These are phyloP conservation scores for Russula sp. DNA, from an alignment of 768 basidiomycete species.

Conservation along the genomic window DNA sequence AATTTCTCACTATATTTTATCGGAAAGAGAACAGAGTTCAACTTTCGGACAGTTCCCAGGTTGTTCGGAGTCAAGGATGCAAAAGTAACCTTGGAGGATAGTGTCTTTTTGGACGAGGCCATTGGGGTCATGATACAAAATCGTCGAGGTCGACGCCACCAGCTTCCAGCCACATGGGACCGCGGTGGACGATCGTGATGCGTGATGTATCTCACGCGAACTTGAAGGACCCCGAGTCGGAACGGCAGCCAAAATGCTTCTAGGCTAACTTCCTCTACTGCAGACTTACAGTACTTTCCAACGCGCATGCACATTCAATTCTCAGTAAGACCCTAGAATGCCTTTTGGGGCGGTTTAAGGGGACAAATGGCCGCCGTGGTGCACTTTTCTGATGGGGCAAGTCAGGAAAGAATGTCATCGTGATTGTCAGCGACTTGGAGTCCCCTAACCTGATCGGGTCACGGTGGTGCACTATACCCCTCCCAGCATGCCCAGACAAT, in stretches of 20 bases:
- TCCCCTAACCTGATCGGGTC: conserved; percentile 12
- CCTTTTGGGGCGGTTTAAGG: conserved; percentile 21
- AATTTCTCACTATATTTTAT: conserved; percentile 87
- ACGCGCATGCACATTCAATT: not conserved
- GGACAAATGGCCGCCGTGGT: conserved; percentile 21
- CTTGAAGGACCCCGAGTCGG: not conserved
- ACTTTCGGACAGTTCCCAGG: conserved; percentile 61
- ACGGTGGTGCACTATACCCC: conserved; percentile 1
- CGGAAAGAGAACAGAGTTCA: conserved; percentile 78
- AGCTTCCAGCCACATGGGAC: conserved; percentile 8
- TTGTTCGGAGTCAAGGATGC: conserved; percentile 76
- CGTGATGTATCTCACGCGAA: too few species aligned
- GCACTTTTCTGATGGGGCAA: conserved; percentile 17
- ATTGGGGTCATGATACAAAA: conserved; percentile 29
- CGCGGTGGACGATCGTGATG: not conserved
- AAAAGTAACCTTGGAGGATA: conserved; percentile 52
- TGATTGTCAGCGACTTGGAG: conserved; percentile 2
- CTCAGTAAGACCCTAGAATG: not conserved
- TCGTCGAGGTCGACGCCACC: conserved; percentile 13
- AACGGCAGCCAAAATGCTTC: not conserved
- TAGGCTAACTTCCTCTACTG: not conserved
- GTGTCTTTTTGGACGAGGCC: conserved; percentile 29
- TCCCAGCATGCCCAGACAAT: conserved; percentile 8
- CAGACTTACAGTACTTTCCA: too few species aligned
- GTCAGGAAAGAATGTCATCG: conserved; percentile 7